phyloP scores from a whole-genome alignment of 371 early-diverging fungal species.

The Conidiobolus incongruus region DNA sequence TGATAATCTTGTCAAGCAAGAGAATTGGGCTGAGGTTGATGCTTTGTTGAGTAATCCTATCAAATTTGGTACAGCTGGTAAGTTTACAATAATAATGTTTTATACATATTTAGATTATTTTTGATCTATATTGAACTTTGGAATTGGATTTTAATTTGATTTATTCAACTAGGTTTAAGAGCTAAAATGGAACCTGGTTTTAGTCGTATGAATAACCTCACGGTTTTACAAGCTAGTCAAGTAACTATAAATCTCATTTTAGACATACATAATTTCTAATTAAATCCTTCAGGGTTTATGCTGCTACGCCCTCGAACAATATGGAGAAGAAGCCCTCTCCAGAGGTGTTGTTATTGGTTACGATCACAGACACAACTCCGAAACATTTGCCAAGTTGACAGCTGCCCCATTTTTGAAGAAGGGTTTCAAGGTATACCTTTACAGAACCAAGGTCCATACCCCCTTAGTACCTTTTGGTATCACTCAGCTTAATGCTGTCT shows the following conservation, averaged over 20 bases:
- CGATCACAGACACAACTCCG: conserved; percentile 83
- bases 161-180: conserved; percentile 37
- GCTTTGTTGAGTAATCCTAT: conserved; percentile 43
- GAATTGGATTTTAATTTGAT: neutral
- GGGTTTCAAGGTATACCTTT: conserved; percentile 70
- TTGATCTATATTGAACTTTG: neutral
- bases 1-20: conserved; percentile 17
- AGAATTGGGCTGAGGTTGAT: conserved; percentile 29
- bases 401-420: conserved; percentile 61
- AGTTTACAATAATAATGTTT: neutral
- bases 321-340: conserved; percentile 21
- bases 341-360: conserved; percentile 85
- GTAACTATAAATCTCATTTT: too few relatives aligned
- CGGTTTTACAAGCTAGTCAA: conserved; percentile 77
- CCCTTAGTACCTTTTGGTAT: conserved; percentile 85
- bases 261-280: conserved; percentile 4
- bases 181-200: conserved; percentile 93
- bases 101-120: neutral
- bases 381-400: conserved; percentile 58
- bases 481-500: conserved; percentile 40
- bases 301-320: conserved; percentile 22
- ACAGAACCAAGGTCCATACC: conserved; percentile 52
- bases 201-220: conserved; percentile 81
- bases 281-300: conserved; percentile 40
- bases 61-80: conserved; percentile 80